Percentiles rank a stretch among this genome's conserved stretches.
Conservation (phyloP, 805 yeast genomes). For the Ogataea salicorniae region DNA sequence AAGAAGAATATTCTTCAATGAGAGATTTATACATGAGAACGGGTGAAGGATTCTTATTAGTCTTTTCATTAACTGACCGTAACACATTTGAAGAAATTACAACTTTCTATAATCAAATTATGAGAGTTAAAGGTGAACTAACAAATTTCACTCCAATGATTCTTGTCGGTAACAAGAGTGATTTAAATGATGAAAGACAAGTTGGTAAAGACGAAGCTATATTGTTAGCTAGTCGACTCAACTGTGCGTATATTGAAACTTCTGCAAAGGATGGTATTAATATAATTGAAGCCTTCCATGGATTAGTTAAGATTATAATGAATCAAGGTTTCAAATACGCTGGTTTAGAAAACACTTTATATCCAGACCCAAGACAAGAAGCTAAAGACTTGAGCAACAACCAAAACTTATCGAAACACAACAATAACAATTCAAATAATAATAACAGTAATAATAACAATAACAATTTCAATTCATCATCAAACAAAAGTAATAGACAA, state of each 20-base stretch:
- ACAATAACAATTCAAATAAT: conserved; percentile 1
- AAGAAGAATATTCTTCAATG: conserved; percentile 93
- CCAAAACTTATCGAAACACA: conserved; percentile 16
- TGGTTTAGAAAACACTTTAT: conserved; percentile 24
- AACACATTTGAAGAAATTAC: conserved; percentile 80
- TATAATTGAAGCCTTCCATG: conserved; percentile 43
- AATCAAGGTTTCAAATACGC: conserved; percentile 20
- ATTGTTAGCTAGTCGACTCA: conserved; percentile 58
- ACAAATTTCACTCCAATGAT: conserved; percentile 67
- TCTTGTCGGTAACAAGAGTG: conserved; percentile 73
- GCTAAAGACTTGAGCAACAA: conserved; percentile 5
- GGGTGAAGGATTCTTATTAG: conserved; percentile 89
- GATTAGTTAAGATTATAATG: conserved; percentile 31
- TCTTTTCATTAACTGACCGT: conserved; percentile 81
- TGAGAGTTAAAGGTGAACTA: conserved; percentile 46
- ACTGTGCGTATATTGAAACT: conserved; percentile 80
- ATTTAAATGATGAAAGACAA: conserved; percentile 58
- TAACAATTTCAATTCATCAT: no score
- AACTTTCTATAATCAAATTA: conserved; percentile 50
- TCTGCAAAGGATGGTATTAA: conserved; percentile 88
- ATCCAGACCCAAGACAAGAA: conserved; percentile 24
- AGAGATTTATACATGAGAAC: conserved; percentile 93
- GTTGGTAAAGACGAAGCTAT: conserved; percentile 56
- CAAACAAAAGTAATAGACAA: background rate
- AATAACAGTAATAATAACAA: background rate